Conservation (phyloP, 306 rosid species). For the Astragalus membranaceus region DNA sequence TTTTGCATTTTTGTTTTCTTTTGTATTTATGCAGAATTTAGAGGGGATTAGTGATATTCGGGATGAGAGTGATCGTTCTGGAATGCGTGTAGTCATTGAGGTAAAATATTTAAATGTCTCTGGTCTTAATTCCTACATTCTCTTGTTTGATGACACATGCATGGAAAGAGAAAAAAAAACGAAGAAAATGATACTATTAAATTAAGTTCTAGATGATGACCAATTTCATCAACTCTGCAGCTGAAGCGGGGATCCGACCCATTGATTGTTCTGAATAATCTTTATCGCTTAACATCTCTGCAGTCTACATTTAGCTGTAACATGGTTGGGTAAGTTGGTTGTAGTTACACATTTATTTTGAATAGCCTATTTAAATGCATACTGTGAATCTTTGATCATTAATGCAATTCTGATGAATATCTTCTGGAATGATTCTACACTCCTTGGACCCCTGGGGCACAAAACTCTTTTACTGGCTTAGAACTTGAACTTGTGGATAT, state of each 20-base stretch:
- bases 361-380: neutral
- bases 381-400: neutral
- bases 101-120: slow-evolving; percentile 27
- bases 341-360: neutral
- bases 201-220: neutral
- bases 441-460: neutral
- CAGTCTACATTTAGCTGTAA: slow-evolving; percentile 90
- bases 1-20: neutral
- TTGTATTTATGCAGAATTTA: slow-evolving; percentile 44
- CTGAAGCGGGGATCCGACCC: slow-evolving; percentile 89
- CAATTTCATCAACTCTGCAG: slow-evolving; percentile 40
- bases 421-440: neutral
- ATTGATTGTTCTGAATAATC: slow-evolving; percentile 76
- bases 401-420: slow-evolving; percentile 13
- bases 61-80: slow-evolving; percentile 96
- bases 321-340: slow-evolving; percentile 90
- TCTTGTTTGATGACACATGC: neutral
- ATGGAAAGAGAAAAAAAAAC: neutral
- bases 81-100: slow-evolving; percentile 97
- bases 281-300: slow-evolving; percentile 78
- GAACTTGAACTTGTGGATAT: slow-evolving; percentile 1
- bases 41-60: slow-evolving; percentile 93
- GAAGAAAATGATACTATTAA: too few relatives aligned
- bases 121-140: neutral
- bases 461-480: neutral